Conservation (phyloP, 2,329 filamentous ascomycete species). For the Fusarium xylarioides region DNA sequence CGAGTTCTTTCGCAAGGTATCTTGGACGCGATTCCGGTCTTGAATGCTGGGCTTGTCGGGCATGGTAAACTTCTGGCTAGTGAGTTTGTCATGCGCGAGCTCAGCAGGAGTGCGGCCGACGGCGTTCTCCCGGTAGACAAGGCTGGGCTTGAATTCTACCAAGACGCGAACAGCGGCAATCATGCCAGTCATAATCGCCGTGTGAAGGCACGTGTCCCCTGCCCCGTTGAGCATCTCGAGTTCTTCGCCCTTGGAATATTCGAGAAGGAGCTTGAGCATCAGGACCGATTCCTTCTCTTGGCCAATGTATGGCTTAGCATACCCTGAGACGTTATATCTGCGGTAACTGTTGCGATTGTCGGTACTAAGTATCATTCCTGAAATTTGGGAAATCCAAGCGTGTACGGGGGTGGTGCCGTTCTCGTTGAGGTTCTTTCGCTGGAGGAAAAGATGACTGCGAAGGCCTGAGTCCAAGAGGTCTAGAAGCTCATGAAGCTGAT, state of each 20-base stretch:
- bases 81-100: constrained; percentile 65
- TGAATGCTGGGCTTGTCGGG: constrained; percentile 19
- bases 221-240: constrained; percentile 69
- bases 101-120: constrained; percentile 79
- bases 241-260: constrained; percentile 65
- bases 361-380: constrained; percentile 17
- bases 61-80: constrained; percentile 49
- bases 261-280: constrained; percentile 60
- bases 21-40: background rate
- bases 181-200: constrained; percentile 54
- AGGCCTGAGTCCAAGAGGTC: constrained; percentile 66
- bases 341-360: constrained; percentile 13
- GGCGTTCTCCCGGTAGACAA: constrained; percentile 77
- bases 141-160: constrained; percentile 63
- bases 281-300: constrained; percentile 46
- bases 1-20: constrained; percentile 1
- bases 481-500: constrained; percentile 59
- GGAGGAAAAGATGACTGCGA: constrained; percentile 64
- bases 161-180: constrained; percentile 54
- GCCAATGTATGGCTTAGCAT: constrained; percentile 36
- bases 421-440: constrained; percentile 62
- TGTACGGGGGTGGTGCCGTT: constrained; percentile 72
- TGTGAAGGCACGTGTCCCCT: constrained; percentile 73
- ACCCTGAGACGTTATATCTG: constrained; percentile 10
- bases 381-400: constrained; percentile 57